A percentile compares a stretch with the other conserved stretches of the same genome.
Evolutionary conservation across 345 rosid genomes (phyloP).

Genomic region (Viola odorata): DNA sequence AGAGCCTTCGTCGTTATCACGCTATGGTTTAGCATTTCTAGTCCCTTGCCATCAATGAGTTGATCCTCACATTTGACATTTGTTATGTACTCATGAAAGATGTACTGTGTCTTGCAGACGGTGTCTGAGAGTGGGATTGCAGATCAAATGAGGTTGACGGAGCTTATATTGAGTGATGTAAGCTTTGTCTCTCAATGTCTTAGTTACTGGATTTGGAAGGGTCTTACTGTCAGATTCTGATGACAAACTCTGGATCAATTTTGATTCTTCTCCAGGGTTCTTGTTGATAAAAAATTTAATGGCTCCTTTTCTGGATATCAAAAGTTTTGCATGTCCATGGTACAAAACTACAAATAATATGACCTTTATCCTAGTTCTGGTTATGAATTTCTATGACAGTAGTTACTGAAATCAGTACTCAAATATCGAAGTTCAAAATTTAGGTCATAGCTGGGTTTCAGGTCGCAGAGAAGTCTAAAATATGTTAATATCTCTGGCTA

Average conservation of each 20-base stretch:
- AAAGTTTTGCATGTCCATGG: not conserved
- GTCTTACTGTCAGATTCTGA: not conserved
- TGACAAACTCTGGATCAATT: not conserved
- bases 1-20: not conserved
- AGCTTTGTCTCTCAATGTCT: constrained; percentile 20
- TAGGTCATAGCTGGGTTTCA: not conserved
- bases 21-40: not conserved
- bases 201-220: not conserved
- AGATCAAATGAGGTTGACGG: constrained; percentile 86
- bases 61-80: not conserved
- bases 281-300: not conserved
- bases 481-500: too few relatives aligned
- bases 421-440: not conserved
- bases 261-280: not conserved
- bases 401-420: too few relatives aligned
- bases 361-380: not conserved
- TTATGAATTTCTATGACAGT: too few relatives aligned
- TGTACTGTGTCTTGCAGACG: constrained; percentile 43
- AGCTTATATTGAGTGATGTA: constrained; percentile 75
- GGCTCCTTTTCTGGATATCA: not conserved
- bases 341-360: not conserved
- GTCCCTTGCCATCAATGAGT: not conserved
- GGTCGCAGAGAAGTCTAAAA: not conserved
- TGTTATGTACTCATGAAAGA: not conserved
- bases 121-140: constrained; percentile 81